A percentile compares a stretch with the other conserved stretches of the same genome.
Evolutionary conservation across 2,329 filamentous ascomycete species (phyloP).

Genomic region (Arthroderma uncinatum): DNA sequence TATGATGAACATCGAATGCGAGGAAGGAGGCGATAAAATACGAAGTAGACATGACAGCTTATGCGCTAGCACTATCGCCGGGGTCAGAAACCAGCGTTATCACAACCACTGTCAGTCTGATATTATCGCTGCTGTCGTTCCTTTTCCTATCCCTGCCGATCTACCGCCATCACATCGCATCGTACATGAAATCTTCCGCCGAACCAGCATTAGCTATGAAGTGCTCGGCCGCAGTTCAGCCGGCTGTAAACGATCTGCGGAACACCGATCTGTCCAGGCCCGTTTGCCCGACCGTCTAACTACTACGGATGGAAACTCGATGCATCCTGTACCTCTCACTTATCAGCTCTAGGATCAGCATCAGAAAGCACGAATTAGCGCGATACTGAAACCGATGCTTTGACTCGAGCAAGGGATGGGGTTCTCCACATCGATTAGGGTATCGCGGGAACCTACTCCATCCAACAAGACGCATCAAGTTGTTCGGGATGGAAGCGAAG

Average conservation of each 20-base stretch:
- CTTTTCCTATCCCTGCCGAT: background rate
- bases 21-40: background rate
- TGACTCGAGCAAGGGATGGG: background rate
- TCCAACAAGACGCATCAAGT: background rate
- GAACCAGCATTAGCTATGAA: background rate
- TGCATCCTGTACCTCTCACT: background rate
- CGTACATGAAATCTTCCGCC: background rate
- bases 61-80: background rate
- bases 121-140: background rate
- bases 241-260: background rate
- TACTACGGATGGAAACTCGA: background rate
- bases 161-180: constrained; percentile 1
- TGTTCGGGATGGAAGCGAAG: background rate
- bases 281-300: background rate
- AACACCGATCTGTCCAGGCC: background rate
- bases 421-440: background rate
- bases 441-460: background rate
- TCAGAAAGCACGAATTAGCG: background rate
- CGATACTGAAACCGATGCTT: background rate
- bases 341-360: background rate
- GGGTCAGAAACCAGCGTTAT: background rate
- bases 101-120: background rate
- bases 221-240: too few species aligned
- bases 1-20: background rate
- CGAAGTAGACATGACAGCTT: background rate